Base-by-base conservation (phyloP, 2,329 filamentous ascomycete genomes). In the Fusarium fujikuroi region DNA sequence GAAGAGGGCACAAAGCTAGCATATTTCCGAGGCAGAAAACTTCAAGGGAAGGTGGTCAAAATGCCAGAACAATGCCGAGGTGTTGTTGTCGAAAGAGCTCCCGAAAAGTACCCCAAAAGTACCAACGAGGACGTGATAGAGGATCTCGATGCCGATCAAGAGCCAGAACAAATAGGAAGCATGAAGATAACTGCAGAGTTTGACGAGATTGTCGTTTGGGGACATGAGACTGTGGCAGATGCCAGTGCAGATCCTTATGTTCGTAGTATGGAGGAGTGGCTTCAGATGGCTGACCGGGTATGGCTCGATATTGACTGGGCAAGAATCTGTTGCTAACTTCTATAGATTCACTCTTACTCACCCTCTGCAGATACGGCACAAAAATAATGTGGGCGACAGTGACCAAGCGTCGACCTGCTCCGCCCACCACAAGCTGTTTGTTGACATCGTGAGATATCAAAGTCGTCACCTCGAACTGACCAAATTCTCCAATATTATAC, bases 171-270 rank as follows among this genome's bases (percentile, higher is more conserved):
- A 16, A 39, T 88, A 3, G 87, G 90, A 15, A 85, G 85, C 25
- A 83, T 95, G 74, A 87, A 92, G 57, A 85, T 89, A 47, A 85
- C 91, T 25, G 91, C 90, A 3, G 86, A 86, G 21, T 98, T 98
- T 79, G 90, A 94, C 11, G 86, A 92, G 61, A 80, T 97, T 57
- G 83, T 94, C 7, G 87, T 97, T n/a, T 98, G 95, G 95, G 91
- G 89, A 0, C 95, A 97, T 80, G 95, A 96, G 74, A 81, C 84
- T 2, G 76, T 89, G 56, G 90, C 90, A 10, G 90, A 92, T 67
- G 85, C 86, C 2, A 85, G 85, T 34, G 83, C 83, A 10, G 94
- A 97, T 81, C 85, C 88, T 3, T 96, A 94, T 79, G 85, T 93
- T 9, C 92, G 92, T 79, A 90, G 92, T 0, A 84, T 97, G 47